Evolutionary conservation across 495 filamentous ascomycete species (phyloP), one percentile per base, ranked within the genome.

Genomic region (Pseudoneurospora amorphoporcata): DNA sequence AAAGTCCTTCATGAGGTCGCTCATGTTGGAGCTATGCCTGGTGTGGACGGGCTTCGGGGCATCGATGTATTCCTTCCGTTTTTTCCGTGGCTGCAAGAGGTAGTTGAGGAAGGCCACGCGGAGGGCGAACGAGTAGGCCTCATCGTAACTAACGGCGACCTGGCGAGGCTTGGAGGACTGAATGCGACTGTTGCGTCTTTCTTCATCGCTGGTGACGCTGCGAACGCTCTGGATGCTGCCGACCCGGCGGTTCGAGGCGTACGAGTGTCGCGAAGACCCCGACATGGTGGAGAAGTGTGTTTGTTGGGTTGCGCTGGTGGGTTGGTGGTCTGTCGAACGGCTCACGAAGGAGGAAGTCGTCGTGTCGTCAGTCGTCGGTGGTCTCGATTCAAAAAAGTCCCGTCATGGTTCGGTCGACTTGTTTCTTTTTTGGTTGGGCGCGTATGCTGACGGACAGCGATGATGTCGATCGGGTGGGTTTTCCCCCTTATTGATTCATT

Each of bases 51-150:
- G 87, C 76, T 87, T 91, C 74, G 87, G 88, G 37, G 87, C 86
- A 16, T 88, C 83, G 68, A 92, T 88, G 88, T 92, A 94, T 83
- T 97, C 92, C 75, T 92, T 90, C 77, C 94, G 88, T 80, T 94
- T 94, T 75, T 91, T 87, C 75, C 94, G 91, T 74, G 96, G 95
- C 77, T 97, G 92, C 69, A 99, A 90, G 38, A 98, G 90, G 81
- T 99, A 94, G 83, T 92, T 84, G 39, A 99, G 91, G 81, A 94
- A 98, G 75, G 96, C 94, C 76, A 93, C 90, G 69, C 96, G 92
- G 69, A 99, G 89, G 74, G 94, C 93, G 79, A 91, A 97, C 45
- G 88, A 91, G 83, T 94, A 97, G 80, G 92, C 94, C 82, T 97
- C 92, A 74, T 93, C 85, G 77, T 85, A 84, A 77, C 81, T 86